A percentile compares a stretch with the other conserved stretches of the same genome.
Evolutionary conservation across 768 basidiomycete genomes (phyloP).

Genomic region (Trametes elegans): DNA sequence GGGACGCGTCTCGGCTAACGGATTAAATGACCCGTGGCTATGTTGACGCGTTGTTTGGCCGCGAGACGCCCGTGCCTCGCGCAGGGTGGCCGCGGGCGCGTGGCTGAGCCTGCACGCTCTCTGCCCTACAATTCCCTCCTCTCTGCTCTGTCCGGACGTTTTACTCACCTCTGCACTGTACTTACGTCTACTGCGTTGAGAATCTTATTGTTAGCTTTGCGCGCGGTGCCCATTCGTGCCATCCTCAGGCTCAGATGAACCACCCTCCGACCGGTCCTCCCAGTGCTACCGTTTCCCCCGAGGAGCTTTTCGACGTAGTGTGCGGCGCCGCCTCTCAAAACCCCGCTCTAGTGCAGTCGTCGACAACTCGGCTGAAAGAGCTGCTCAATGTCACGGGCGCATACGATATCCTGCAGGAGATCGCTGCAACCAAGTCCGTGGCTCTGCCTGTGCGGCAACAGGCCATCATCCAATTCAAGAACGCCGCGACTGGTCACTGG

Average conservation of each 20-base stretch:
- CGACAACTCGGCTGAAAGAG: constrained; percentile 59
- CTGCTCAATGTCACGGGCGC: constrained; percentile 69
- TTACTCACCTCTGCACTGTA: constrained; percentile 9
- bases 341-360: constrained; percentile 46
- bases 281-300: constrained; percentile 49
- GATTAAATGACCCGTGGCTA: constrained; percentile 4
- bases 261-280: constrained; percentile 7
- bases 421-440: constrained; percentile 59
- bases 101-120: not conserved
- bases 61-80: not conserved
- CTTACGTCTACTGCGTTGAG: not conserved
- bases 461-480: constrained; percentile 89
- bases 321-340: constrained; percentile 73
- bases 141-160: not conserved
- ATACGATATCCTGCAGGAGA: constrained; percentile 68
- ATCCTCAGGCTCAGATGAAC: not conserved
- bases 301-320: constrained; percentile 67
- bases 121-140: not conserved
- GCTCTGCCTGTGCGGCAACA: constrained; percentile 71
- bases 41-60: constrained; percentile 22
- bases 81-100: not conserved
- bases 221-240: not conserved
- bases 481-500: constrained; percentile 73
- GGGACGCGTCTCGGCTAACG: constrained; percentile 15
- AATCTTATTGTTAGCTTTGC: not conserved